Evolutionary conservation across 2,329 filamentous ascomycete genomes (phyloP).

Genomic region (Alternaria incomplexa): DNA sequence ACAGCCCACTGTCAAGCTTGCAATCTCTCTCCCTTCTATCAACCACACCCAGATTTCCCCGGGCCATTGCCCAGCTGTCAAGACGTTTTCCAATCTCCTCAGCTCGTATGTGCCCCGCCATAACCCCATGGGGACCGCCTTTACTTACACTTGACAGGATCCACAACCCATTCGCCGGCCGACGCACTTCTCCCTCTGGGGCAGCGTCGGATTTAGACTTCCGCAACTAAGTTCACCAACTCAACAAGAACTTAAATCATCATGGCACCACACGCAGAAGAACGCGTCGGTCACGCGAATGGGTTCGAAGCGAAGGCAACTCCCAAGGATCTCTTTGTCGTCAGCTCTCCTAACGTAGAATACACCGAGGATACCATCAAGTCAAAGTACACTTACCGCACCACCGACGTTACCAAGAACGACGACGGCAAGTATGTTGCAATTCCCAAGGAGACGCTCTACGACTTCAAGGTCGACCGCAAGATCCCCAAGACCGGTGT

Average conservation of each 20-base stretch:
- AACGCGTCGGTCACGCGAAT: slow-evolving; percentile 62
- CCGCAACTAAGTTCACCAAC: slow-evolving; percentile 43
- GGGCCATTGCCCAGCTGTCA: slow-evolving; percentile 68
- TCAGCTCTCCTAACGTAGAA: slow-evolving; percentile 88
- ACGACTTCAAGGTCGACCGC: slow-evolving; percentile 97
- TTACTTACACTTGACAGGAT: slow-evolving; percentile 61
- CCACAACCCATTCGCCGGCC: slow-evolving; percentile 96
- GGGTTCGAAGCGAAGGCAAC: slow-evolving; percentile 54
- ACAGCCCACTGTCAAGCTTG: slow-evolving; percentile 11
- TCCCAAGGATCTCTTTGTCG: slow-evolving; percentile 74
- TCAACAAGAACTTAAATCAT: slow-evolving; percentile 40
- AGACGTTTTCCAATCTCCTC: slow-evolving; percentile 98
- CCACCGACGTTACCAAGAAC: slow-evolving; percentile 78
- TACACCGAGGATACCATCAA: slow-evolving; percentile 89
- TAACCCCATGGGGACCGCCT: slow-evolving; percentile 2
- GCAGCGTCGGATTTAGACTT: slow-evolving; percentile 70
- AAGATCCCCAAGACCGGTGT: slow-evolving; percentile 91
- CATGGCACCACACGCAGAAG: slow-evolving; percentile 95
- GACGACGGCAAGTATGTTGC: slow-evolving; percentile 80
- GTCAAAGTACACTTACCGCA: slow-evolving; percentile 96
- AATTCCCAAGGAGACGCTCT: slow-evolving; percentile 84
- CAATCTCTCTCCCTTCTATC: slow-evolving; percentile 14
- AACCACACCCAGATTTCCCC: slow-evolving; percentile 28
- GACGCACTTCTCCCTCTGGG: slow-evolving; percentile 88
- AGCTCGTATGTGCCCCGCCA: slow-evolving; percentile 76